A percentile compares a stretch with the other conserved stretches of the same genome.
Conservation (phyloP, 805 yeast species). For the Nakazawaea populi region DNA sequence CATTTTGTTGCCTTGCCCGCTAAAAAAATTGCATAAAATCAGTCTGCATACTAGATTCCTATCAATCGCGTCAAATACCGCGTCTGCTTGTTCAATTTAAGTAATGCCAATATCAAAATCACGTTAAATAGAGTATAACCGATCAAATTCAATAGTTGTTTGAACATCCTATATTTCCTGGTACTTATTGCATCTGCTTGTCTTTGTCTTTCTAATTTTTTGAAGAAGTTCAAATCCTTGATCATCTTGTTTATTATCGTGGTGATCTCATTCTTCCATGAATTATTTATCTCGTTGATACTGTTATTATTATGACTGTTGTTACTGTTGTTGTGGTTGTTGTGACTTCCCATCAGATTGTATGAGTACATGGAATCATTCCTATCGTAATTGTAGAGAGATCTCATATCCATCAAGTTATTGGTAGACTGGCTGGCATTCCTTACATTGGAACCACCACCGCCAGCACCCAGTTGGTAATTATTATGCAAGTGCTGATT, state of each 20-base stretch:
- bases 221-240: conserved; percentile 27
- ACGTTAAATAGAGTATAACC: conserved; percentile 1
- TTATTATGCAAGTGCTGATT: not conserved
- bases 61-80: not conserved
- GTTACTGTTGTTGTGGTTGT: conserved; percentile 7
- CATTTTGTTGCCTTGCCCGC: too few relatives aligned
- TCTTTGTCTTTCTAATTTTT: conserved; percentile 7
- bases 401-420: conserved; percentile 4
- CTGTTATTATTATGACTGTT: conserved; percentile 16
- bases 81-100: conserved; percentile 2
- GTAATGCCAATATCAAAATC: not conserved
- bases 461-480: too few relatives aligned
- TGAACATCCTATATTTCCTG: not conserved
- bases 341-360: conserved; percentile 4
- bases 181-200: not conserved
- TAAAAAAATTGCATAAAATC: not conserved
- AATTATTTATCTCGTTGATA: conserved; percentile 30
- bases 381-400: conserved; percentile 1
- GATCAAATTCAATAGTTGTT: not conserved
- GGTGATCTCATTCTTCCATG: conserved; percentile 52
- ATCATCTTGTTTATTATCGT: conserved; percentile 38
- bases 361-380: conserved; percentile 5
- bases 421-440: not conserved
- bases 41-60: not conserved
- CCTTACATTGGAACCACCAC: not conserved